Evolutionary conservation across 192 early-diverging fungal genomes (phyloP).

Genomic region (Linnemannia zychae): DNA sequence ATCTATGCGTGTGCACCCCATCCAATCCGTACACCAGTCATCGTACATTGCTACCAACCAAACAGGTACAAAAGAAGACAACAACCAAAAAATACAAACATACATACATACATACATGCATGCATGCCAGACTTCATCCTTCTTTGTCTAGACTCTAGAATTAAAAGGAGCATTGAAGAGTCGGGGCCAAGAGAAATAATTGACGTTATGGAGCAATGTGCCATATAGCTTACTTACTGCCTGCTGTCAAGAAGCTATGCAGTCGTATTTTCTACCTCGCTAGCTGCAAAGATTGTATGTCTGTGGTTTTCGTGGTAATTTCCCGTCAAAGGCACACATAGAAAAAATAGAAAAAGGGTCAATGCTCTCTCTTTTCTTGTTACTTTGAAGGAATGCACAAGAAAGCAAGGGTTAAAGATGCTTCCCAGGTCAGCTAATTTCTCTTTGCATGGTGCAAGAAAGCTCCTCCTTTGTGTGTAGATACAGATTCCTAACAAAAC

Average conservation of each 20-base stretch:
- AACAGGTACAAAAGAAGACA: neutral
- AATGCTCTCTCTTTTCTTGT: neutral
- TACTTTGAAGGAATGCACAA: neutral
- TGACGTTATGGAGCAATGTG: neutral
- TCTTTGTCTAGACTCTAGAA: neutral
- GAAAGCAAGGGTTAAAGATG: neutral
- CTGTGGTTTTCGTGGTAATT: neutral
- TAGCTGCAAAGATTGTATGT: neutral
- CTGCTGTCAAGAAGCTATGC: too few relatives aligned
- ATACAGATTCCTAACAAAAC: neutral
- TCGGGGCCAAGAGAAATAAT: neutral
- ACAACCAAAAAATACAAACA: neutral
- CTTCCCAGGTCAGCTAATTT: neutral
- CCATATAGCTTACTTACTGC: neutral
- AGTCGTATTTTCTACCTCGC: neutral
- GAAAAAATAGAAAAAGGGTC: neutral
- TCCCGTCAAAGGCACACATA: neutral
- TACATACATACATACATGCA: neutral
- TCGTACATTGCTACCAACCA: neutral
- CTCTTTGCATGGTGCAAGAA: neutral
- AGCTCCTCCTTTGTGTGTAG: neutral
- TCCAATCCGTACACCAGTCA: neutral
- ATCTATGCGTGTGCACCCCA: neutral
- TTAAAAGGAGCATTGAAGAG: neutral
- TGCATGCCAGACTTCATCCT: neutral